Base-by-base conservation (phyloP, 495 filamentous ascomycete species). In the Cenococcum geophilum region DNA sequence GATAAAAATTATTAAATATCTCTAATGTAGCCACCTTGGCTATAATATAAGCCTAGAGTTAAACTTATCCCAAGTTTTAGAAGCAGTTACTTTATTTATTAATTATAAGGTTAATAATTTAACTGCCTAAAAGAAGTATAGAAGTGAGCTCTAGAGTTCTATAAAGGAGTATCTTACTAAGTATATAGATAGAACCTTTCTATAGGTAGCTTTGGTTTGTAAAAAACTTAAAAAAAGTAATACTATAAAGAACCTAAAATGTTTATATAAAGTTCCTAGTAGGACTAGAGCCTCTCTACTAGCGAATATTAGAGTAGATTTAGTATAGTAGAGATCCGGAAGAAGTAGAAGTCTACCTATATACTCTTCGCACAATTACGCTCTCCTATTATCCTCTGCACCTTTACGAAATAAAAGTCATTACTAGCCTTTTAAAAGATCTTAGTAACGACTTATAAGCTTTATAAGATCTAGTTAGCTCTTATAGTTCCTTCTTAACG, bases 11-110 rank as follows among this genome's bases (percentile, higher is more conserved):
- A 69, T 73, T 53, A 37, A 68, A 52, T 6, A 45, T 10, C 63
- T 78, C 11, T 18, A 54, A 64, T 9, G 57, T 2, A 56, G 64
- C 70, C 42, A 55, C 27, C 3, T 6, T 58, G 6, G 36, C 36
- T 14, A 40, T 8, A 14, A 40, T 8, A 40, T 74, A 3, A 61
- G 57, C 22, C 66, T 77, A n/a, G 72, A 76, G 64, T 16, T 74
- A 6, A 72, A 73, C 34, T 49, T 32, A 32, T 68, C 68, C 25
- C 61, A 58, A 12, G 60, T 32, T 35, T 65, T 16, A 22, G 4
- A 3, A 1, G n/a, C n/a, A n/a, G 48, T 51, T 4, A 21, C 4
- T 9, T 16, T 16, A 0, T 79, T 71, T 54, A 76, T 80, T 36
- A 11, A 67, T 0, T 20, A 71, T 35, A 55, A 55, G 32, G 48